Evolutionary conservation across 2,329 filamentous ascomycete genomes (phyloP), one percentile per base, ranked within the genome.

Genomic region (Aspergillus sergii): DNA sequence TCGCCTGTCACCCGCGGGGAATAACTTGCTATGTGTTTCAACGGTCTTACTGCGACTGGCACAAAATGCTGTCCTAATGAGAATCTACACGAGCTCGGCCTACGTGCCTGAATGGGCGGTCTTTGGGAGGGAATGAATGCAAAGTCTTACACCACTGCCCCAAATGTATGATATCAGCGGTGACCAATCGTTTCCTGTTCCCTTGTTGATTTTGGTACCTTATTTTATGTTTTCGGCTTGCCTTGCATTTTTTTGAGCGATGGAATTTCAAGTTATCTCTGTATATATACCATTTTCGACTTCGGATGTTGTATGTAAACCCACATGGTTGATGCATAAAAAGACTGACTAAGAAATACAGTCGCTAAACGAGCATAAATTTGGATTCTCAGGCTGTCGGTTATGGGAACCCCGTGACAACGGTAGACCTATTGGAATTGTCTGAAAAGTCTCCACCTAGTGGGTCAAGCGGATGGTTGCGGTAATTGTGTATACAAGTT

Each of bases 401-500:
- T 3, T 23, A 16, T 28, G 21, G 12, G 14, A 16, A 16, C 4
- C 23, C 14, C 14, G 46, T 28, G 46, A 50, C 26, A 30, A 1
- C 3, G 14, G 46, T 50, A 50, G 7, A 50, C 23, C 23, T 50
- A 30, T 26, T 50, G 46, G 46, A 1, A 50, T 16, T 30, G 12
- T 28, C 11, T 1, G 39, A n/a, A 23, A 1, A 46, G 3, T 23
- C 23, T 19, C 45, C 45, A 28, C 23, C 6, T 8, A 28, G 45
- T 26, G 23, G 45, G 21, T 16, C 23, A 48, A 16, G 45, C 16
- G 5, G n/a, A 28, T 26, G 43, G n/a, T 46, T 46, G 43, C 39
- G 19, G 39, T n/a, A 0, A 0, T 41, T 1, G 0, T 19, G 39
- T n/a, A 41, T 19, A 4, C 19, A 1, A 46, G 43, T 23, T 3